These are phyloP conservation scores for Ochetophila trinervis DNA, from an alignment of 306 rosid genomes.

Conservation along the genomic window DNA sequence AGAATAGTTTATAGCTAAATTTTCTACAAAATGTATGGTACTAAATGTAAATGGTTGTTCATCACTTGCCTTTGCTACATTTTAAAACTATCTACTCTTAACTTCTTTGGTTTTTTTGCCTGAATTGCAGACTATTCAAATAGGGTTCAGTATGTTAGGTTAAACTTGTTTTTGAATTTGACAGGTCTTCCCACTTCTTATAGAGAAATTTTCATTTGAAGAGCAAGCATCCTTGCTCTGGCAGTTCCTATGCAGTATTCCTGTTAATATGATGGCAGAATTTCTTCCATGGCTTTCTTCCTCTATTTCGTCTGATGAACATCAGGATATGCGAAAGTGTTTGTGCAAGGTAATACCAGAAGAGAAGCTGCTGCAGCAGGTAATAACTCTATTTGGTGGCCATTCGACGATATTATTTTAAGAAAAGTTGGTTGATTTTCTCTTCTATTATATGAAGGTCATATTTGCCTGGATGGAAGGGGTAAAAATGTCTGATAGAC, in stretches of 20 bases:
- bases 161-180: conserved; percentile 27
- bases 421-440: conserved; percentile 12
- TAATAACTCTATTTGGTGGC: conserved; percentile 19
- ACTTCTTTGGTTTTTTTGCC: not conserved
- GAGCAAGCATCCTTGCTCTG: conserved; percentile 86
- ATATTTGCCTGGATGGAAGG: conserved; percentile 86
- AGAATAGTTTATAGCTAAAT: not conserved
- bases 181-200: conserved; percentile 92
- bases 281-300: conserved; percentile 89
- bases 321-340: conserved; percentile 59
- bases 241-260: conserved; percentile 96
- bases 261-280: conserved; percentile 79
- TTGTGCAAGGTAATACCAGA: conserved; percentile 70
- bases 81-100: not conserved
- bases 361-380: conserved; percentile 94
- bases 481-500: conserved; percentile 20
- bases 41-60: not conserved
- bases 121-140: not conserved
- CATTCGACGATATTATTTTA: conserved; percentile 8
- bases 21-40: not conserved
- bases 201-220: conserved; percentile 74
- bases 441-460: conserved; percentile 50
- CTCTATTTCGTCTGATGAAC: conserved; percentile 78
- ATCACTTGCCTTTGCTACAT: not conserved
- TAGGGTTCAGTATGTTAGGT: not conserved